These are phyloP conservation scores for Pseudoscleropodium purum DNA, from an alignment of 225 moss, liverwort and hornwort species.

Conservation along the genomic window DNA sequence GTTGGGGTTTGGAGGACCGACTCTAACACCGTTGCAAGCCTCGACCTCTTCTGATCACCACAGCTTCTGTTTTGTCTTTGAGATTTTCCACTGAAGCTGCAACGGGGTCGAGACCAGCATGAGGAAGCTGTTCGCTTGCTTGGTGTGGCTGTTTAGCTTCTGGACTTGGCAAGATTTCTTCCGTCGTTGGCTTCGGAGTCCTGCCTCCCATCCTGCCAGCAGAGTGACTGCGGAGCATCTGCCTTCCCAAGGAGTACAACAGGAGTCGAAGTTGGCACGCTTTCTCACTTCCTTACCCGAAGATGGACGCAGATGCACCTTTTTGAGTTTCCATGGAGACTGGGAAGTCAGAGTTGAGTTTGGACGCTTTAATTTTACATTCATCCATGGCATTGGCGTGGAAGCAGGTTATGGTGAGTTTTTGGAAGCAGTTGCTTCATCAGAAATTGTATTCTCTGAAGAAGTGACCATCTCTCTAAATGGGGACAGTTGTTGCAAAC, in stretches of 20 bases:
- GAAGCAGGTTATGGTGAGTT: not conserved
- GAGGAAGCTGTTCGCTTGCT: not conserved
- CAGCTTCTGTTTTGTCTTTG: not conserved
- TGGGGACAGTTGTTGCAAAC: too few relatives aligned
- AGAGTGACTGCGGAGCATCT: too few relatives aligned
- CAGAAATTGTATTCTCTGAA: too few relatives aligned
- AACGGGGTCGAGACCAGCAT: not conserved
- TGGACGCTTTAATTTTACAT: accelerated
- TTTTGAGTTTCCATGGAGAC: accelerated
- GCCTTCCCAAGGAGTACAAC: not conserved
- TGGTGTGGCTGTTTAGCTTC: not conserved
- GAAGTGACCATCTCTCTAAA: accelerated
- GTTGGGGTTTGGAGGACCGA: not conserved
- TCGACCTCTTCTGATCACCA: not conserved
- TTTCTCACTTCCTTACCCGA: not conserved
- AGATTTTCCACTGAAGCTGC: not conserved
- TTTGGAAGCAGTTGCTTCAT: too few relatives aligned
- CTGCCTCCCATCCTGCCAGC: not conserved
- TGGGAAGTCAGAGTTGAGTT: accelerated
- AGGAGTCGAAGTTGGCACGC: not conserved
- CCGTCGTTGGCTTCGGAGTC: not conserved
- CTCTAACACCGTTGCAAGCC: not conserved
- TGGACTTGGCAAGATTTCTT: not conserved
- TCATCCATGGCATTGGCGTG: too few relatives aligned
- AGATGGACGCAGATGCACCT: accelerated